Percentiles rank a stretch among this genome's conserved stretches.
These are phyloP conservation scores for Amorphotheca resinae DNA, from an alignment of 495 filamentous ascomycete species.

Conservation along the genomic window DNA sequence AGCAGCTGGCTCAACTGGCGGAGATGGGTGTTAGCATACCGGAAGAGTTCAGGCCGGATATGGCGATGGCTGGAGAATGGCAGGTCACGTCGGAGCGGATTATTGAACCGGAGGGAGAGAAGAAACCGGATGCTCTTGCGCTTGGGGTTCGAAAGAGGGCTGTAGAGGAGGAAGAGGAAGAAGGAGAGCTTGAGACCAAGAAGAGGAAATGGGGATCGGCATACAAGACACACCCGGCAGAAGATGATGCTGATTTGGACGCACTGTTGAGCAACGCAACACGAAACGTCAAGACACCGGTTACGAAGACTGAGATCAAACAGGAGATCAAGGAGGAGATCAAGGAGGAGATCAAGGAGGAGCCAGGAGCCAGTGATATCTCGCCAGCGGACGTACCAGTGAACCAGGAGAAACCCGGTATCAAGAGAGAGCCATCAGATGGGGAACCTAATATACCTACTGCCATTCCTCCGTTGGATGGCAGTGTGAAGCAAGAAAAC, in stretches of 20 bases:
- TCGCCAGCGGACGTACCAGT: constrained; percentile 1
- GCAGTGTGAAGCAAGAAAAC: constrained; percentile 12
- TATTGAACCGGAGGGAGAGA: constrained; percentile 24
- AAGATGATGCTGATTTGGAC: constrained; percentile 51
- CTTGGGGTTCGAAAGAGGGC: constrained; percentile 24
- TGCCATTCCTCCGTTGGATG: constrained; percentile 1
- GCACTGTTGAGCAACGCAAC: constrained; percentile 42
- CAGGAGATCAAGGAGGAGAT: constrained; percentile 20
- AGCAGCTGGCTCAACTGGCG: constrained; percentile 74
- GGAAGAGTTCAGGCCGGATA: constrained; percentile 59
- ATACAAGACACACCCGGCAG: constrained; percentile 50
- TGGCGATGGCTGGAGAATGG: constrained; percentile 92
- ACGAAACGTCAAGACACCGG: constrained; percentile 11
- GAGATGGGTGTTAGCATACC: constrained; percentile 81
- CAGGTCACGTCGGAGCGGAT: constrained; percentile 50
- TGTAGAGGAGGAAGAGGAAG: constrained; percentile 46
- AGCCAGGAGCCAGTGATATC: constrained; percentile 12
- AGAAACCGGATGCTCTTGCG: constrained; percentile 15
- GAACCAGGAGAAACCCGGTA: constrained; percentile 3
- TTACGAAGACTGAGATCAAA: constrained; percentile 15
- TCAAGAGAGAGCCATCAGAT: constrained; percentile 18
- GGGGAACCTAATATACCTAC: background rate
- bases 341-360: constrained; percentile 2
- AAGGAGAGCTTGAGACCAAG: constrained; percentile 39
- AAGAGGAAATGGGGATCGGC: constrained; percentile 65